phyloP scores from a whole-genome alignment of 1,284 basidiomycete species.

The Naganishia sp. region DNA sequence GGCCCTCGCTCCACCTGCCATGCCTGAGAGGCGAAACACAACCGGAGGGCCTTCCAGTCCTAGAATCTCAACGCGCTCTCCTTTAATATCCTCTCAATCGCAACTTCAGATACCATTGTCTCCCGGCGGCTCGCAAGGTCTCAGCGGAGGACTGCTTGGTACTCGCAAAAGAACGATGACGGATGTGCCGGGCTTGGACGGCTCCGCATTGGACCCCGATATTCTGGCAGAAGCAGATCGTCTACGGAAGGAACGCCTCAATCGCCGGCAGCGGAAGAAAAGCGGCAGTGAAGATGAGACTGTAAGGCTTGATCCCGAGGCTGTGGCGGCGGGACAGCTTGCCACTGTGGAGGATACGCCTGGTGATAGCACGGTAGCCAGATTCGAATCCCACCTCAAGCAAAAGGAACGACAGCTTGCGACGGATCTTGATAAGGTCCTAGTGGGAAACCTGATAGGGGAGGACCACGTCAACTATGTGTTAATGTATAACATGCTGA shows the following conservation, averaged over 20 bases:
- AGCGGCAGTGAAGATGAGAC: constrained; percentile 60
- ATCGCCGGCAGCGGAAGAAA: constrained; percentile 63
- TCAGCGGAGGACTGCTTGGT: not conserved
- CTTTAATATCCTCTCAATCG: constrained; percentile 43
- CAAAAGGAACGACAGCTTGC: constrained; percentile 26
- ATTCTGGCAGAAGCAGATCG: constrained; percentile 80
- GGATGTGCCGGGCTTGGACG: constrained; percentile 45
- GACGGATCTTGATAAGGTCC: constrained; percentile 58
- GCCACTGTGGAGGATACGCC: not conserved
- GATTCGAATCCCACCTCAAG: constrained; percentile 4
- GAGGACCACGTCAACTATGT: constrained; percentile 98
- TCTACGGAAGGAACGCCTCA: constrained; percentile 71
- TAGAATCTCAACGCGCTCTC: constrained; percentile 35
- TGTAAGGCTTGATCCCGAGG: constrained; percentile 53
- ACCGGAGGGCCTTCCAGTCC: constrained; percentile 13
- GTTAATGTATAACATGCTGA: constrained; percentile 99
- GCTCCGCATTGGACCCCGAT: constrained; percentile 60
- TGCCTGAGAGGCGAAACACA: constrained; percentile 21
- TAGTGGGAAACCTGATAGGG: constrained; percentile 93
- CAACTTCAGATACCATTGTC: constrained; percentile 34
- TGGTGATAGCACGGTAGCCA: not conserved
- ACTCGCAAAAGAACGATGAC: constrained; percentile 28
- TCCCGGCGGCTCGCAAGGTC: not conserved
- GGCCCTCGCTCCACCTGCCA: not conserved
- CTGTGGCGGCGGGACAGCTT: constrained; percentile 35